Evolutionary conservation across 2,329 filamentous ascomycete species (phyloP), one percentile per base, ranked within the genome.

Genomic region (Aureobasidium sp.): DNA sequence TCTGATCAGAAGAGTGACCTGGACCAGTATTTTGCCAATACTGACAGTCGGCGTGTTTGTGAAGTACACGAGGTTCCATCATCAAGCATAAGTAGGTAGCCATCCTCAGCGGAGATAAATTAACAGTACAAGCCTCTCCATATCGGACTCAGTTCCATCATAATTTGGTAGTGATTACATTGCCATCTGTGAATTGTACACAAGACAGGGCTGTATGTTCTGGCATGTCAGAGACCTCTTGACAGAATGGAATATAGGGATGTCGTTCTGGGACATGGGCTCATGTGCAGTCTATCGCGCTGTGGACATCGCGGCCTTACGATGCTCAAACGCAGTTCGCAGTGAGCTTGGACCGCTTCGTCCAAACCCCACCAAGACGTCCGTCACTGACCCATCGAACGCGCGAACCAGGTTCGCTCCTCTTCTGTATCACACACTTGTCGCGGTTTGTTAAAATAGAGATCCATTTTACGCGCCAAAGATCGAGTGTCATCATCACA

Each of bases 401-500:
- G 42, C 53, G 53, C 41, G 53, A 45, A 57, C 52, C 52, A 54
- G 45, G 49, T 52, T 58, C 21, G 21, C 21, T 21, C 32, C 41
- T 58, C 54, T 30, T 58, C 34, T 34, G 45, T 42, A 58, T 44
- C 45, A 29, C 54, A 44, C 37, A 29, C 30, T 36, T 13, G 29
- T 37, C 30, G 15, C 39, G 30, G 39, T 48, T 21, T 21, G 21
- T 27, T 39, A 48, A 39, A 48, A 39, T 48, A 58, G 34, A 9
- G 21, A 48, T 58, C 27, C 2, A 5, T 48, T 34, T 13, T 59
- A 59, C 57, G 57, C 57, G 57, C 57, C 57, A 50, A 34, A 47
- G 45, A 42, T 41, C 16, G 21, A 59, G 50, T 16, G 21, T 27
- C 36, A 15, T 36, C 21, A 41, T 49, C 42, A 41, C 9, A 13